Base-by-base conservation (phyloP, 2,329 filamentous ascomycete genomes). In the Botryotinia globosa region DNA sequence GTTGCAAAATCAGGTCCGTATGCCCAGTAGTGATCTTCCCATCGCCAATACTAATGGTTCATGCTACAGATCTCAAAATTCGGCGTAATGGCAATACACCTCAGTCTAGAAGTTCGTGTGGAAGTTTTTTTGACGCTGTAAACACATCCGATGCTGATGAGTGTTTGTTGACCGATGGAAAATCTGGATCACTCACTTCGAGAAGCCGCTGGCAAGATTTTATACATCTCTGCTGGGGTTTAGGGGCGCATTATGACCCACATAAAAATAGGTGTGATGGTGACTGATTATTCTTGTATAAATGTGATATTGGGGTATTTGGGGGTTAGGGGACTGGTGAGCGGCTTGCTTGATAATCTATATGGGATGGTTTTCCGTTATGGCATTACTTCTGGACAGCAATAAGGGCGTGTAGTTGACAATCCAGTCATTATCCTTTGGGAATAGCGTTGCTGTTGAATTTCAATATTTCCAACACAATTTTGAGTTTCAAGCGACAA, bases 151-250 rank as follows among this genome's bases (percentile, higher is more conserved):
- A 42, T 42, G 5, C 64, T 67, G 48, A 67, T 67, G n/a, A 18
- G 0, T 56, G 34, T 4, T 16, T 29, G 16, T 8, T 5, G 14
- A 20, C 34, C 29, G 65, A 56, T 56, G 4, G 16, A 0, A 29
- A 56, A 9, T 67, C 48, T 3, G 22, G 9, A 25, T 20, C 18
- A 16, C 65, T 68, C 29, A n/a, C 14, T 37, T 51, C 59, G 7
- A 39, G 37, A 62, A 62, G 59, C 59, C 59, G 59, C 9, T 68
- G 48, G 48, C 12, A 68, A 58, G 34, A 68, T 56, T 32, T 68
- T n/a, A 68, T 29, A 14, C 48, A 68, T 56, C 3, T 29, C 6
- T 68, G 65, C n/a, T 68, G 65, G 65, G 65, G 65, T n/a, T 6
- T 42, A 20, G 34, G 48, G 3, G 22, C 45, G 18, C 45, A 56